Evolutionary conservation across 164 flowering plant species (phyloP), one percentile per base, ranked within the genome.

Genomic region (Stephania japonica): DNA sequence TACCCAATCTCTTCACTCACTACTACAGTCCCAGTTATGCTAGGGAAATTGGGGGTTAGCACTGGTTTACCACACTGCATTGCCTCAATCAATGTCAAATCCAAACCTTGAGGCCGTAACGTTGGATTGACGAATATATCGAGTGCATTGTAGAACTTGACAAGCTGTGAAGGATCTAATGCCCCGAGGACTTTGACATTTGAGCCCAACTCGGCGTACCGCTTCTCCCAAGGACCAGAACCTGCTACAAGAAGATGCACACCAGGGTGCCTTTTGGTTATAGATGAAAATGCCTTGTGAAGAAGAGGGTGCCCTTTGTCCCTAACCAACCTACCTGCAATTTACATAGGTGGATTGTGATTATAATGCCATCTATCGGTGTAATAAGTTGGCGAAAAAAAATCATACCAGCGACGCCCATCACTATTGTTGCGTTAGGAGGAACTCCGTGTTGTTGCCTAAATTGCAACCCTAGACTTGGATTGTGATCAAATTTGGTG

Each of bases 241-340:
- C 94, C 91, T 2, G 91, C 88, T 16, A 90, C 89, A 4, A 90
- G 80, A 9, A 88, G 41, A 25, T 44, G 78, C 0, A 84, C 85
- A 14, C 67, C 75, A 0, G 87, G 82, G 76, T 84, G 65, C 1
- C 44, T 70, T 8, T 63, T 63, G 4, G 49, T 26, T 9, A 89
- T 65, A 41, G 41, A 14, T 0, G 83, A 77, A 66, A 87, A 86
- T 43, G 91, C 93, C 56, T 84, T 81, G 65, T 80, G 79, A 25
- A 88, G 83, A 27, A 89, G 80, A 0, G 90, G 87, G 11, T 88
- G 91, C 18, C 91, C 91, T 80, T 89, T 89, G 78, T 89, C 93
- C 71, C 78, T 84, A 8, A 88, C 94, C 65, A 87, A 53, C 23
- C 90, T 42, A 24, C 90, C 91, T 2, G 91, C 32, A 27, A 27